These are phyloP conservation scores for Plasmodium blacklocki DNA, from an alignment of 169 alveolate genomes.

Conservation along the genomic window DNA sequence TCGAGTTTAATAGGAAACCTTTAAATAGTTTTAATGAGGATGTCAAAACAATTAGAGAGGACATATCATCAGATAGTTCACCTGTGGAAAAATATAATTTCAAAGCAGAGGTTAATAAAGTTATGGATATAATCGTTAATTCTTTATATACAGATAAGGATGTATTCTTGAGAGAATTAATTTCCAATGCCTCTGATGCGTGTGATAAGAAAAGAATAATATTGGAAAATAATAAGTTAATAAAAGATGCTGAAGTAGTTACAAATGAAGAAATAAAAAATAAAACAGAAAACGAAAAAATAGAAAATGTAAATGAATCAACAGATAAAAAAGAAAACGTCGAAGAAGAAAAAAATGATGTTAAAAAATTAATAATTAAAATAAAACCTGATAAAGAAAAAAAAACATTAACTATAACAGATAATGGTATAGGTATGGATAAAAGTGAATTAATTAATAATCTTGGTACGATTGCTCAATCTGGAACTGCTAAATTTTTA, in stretches of 20 bases:
- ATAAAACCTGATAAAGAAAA: constrained; percentile 95
- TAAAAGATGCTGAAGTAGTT: constrained; percentile 88
- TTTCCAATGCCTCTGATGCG: constrained; percentile 99
- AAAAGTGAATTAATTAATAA: constrained; percentile 97
- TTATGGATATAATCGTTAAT: constrained; percentile 99
- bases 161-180: constrained; percentile 97
- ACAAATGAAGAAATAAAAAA: not conserved
- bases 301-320: not conserved
- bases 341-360: constrained; percentile 18
- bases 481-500: constrained; percentile 99
- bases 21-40: constrained; percentile 25
- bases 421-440: constrained; percentile 99
- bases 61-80: constrained; percentile 76
- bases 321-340: constrained; percentile 1
- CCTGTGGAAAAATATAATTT: constrained; percentile 92
- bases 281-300: not conserved
- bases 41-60: constrained; percentile 41
- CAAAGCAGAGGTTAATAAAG: constrained; percentile 98
- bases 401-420: constrained; percentile 96
- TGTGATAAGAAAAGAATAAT: constrained; percentile 97
- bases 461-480: constrained; percentile 99
- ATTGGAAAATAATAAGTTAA: constrained; percentile 93
- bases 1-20: constrained; percentile 7
- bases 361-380: constrained; percentile 92
- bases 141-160: constrained; percentile 98